Evolutionary conservation across 352 stramenopile genomes (phyloP).

Genomic region (Phytophthora chlamydospora): DNA sequence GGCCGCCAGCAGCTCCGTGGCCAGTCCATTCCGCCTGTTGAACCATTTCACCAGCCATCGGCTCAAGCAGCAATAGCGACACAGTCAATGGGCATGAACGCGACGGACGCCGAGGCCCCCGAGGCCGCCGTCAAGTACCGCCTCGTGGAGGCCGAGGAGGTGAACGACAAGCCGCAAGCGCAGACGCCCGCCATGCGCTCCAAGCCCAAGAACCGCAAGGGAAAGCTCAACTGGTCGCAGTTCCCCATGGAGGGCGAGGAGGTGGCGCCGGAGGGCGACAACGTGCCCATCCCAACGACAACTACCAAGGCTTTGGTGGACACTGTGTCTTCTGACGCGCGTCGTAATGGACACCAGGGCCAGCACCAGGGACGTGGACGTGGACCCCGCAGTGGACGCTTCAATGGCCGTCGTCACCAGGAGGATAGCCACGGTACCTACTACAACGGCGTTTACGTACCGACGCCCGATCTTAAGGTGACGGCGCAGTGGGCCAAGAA

Average conservation of each 20-base stretch:
- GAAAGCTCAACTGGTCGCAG: constrained; percentile 82
- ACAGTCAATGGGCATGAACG: constrained; percentile 35
- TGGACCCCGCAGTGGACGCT: constrained; percentile 33
- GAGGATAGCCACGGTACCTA: constrained; percentile 68
- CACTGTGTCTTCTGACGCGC: constrained; percentile 4
- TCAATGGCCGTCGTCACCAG: constrained; percentile 47
- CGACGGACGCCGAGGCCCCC: constrained; percentile 21
- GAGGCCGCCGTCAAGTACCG: constrained; percentile 76
- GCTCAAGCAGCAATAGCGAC: not conserved
- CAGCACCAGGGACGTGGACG: constrained; percentile 18
- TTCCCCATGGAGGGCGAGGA: constrained; percentile 59
- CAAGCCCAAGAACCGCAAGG: constrained; percentile 54
- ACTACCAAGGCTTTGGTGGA: constrained; percentile 9
- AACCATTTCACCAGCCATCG: not conserved
- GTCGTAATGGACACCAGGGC: constrained; percentile 19
- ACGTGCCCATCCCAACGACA: too few relatives aligned
- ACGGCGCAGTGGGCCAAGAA: constrained; percentile 83
- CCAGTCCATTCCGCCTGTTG: constrained; percentile 19
- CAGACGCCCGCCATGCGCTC: constrained; percentile 4
- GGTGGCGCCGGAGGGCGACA: constrained; percentile 5
- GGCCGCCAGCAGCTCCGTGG: constrained; percentile 13
- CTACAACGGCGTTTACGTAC: constrained; percentile 83
- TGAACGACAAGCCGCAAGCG: constrained; percentile 44
- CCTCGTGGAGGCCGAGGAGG: constrained; percentile 84
- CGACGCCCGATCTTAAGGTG: constrained; percentile 66